Evolutionary conservation across 2,329 filamentous ascomycete genomes (phyloP).

Genomic region (Grosmannia huntii): DNA sequence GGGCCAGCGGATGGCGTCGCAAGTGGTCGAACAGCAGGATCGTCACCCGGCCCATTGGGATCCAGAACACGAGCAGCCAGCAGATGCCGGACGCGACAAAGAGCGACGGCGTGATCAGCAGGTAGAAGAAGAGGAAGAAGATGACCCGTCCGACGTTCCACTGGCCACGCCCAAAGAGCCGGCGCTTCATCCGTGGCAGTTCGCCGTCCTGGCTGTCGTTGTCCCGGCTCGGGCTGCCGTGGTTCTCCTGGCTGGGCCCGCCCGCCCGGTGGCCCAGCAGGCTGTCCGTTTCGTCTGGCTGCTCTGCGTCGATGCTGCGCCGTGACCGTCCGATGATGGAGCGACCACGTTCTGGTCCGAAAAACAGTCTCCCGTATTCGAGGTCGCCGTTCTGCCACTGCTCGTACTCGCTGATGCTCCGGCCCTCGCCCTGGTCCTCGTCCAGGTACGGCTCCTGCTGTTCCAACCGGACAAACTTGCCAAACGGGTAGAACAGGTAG

Average conservation of each 20-base stretch:
- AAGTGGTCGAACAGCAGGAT: constrained; percentile 83
- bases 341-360: constrained; percentile 66
- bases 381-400: constrained; percentile 97
- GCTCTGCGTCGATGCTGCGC: constrained; percentile 73
- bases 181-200: constrained; percentile 51
- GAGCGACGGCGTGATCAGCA: constrained; percentile 73
- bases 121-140: constrained; percentile 95
- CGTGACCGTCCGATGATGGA: constrained; percentile 79
- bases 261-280: constrained; percentile 37
- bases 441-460: constrained; percentile 90
- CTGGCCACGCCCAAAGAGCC: constrained; percentile 86
- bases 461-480: constrained; percentile 85
- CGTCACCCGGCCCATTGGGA: constrained; percentile 95
- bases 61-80: constrained; percentile 95
- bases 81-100: constrained; percentile 79
- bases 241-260: not conserved
- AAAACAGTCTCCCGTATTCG: constrained; percentile 90
- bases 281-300: constrained; percentile 74
- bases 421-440: constrained; percentile 88
- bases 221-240: not conserved
- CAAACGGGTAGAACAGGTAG: constrained; percentile 93
- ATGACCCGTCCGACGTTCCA: constrained; percentile 92
- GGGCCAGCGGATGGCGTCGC: constrained; percentile 77
- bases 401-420: constrained; percentile 97
- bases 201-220: constrained; percentile 14